These are phyloP conservation scores for Xylariaceae sp. DNA, from an alignment of 2,329 filamentous ascomycete species.

Conservation along the genomic window DNA sequence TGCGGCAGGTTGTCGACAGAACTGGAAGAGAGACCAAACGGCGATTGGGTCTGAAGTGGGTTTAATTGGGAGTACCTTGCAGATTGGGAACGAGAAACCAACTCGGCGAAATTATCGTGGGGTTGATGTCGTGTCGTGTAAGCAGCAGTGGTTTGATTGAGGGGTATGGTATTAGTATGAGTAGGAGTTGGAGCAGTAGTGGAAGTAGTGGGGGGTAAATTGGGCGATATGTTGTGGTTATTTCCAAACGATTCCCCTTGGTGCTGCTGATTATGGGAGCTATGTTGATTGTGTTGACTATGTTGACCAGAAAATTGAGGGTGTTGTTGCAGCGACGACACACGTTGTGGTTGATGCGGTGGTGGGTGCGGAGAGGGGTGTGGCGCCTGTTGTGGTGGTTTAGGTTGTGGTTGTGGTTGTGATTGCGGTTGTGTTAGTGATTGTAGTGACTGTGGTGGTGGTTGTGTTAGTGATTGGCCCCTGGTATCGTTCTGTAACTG, in stretches of 20 bases:
- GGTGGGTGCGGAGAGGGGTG: slow-evolving; percentile 17
- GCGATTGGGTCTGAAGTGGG: slow-evolving; percentile 38
- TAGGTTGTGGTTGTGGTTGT: slow-evolving; percentile 27
- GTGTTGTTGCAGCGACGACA: slow-evolving; percentile 29
- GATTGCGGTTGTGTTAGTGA: slow-evolving; percentile 23
- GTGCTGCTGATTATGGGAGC: slow-evolving; percentile 31
- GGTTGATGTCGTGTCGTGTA: slow-evolving; percentile 39
- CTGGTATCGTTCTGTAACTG: slow-evolving; percentile 22
- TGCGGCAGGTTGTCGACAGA: slow-evolving; percentile 48
- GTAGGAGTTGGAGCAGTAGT: slow-evolving; percentile 20
- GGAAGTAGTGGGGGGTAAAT: slow-evolving; percentile 16
- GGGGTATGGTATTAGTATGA: slow-evolving; percentile 40
- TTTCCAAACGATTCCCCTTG: slow-evolving; percentile 28
- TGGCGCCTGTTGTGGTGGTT: slow-evolving; percentile 31
- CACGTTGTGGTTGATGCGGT: slow-evolving; percentile 31
- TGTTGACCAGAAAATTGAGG: slow-evolving; percentile 32
- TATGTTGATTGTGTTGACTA: slow-evolving; percentile 18
- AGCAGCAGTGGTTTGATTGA: slow-evolving; percentile 42
- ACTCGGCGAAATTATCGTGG: slow-evolving; percentile 50
- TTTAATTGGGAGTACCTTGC: slow-evolving; percentile 49
- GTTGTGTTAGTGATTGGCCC: slow-evolving; percentile 32
- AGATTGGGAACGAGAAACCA: slow-evolving; percentile 55
- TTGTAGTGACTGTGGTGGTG: slow-evolving; percentile 29
- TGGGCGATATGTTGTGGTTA: slow-evolving; percentile 33
- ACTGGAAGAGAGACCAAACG: slow-evolving; percentile 41